Percentiles rank a stretch among this genome's conserved stretches.
Evolutionary conservation across 2,329 filamentous ascomycete species (phyloP).

Genomic region (Trichophyton benhamiae): DNA sequence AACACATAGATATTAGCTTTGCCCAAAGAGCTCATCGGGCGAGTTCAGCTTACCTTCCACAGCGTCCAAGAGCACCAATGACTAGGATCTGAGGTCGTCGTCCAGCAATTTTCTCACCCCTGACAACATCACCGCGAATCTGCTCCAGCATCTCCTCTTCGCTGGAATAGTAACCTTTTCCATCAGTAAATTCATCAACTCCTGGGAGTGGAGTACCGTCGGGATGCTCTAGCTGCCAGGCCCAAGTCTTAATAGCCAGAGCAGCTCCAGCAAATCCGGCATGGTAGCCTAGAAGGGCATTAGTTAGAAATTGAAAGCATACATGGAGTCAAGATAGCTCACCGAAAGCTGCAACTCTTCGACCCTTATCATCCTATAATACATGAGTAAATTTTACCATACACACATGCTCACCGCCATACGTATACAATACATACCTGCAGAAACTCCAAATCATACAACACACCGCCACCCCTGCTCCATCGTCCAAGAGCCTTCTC

Average conservation of each 20-base stretch:
- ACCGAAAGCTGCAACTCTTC: constrained; percentile 16
- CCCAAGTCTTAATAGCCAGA: constrained; percentile 67
- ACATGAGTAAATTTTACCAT: background rate
- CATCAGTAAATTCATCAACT: constrained; percentile 43
- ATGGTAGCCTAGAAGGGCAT: constrained; percentile 42
- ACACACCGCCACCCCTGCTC: constrained; percentile 14
- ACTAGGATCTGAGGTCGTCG: constrained; percentile 63
- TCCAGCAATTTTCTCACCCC: constrained; percentile 54
- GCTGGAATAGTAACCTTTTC: constrained; percentile 41
- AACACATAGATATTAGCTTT: constrained; percentile 31
- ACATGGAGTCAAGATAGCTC: background rate
- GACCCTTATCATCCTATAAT: constrained; percentile 13
- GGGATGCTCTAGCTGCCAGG: constrained; percentile 64
- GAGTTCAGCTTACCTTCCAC: constrained; percentile 11
- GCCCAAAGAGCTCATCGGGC: no score
- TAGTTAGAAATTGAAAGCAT: background rate
- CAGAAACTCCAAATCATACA: constrained; percentile 19
- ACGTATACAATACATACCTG: constrained; percentile 8
- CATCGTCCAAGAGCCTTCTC: constrained; percentile 16
- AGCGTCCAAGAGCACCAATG: constrained; percentile 54
- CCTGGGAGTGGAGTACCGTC: constrained; percentile 53
- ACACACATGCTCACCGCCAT: background rate
- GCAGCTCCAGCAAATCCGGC: constrained; percentile 63
- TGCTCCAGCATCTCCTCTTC: constrained; percentile 60
- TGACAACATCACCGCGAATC: constrained; percentile 58